Conservation (phyloP, 805 yeast genomes). For the Zygosaccharomyces siamensis region DNA sequence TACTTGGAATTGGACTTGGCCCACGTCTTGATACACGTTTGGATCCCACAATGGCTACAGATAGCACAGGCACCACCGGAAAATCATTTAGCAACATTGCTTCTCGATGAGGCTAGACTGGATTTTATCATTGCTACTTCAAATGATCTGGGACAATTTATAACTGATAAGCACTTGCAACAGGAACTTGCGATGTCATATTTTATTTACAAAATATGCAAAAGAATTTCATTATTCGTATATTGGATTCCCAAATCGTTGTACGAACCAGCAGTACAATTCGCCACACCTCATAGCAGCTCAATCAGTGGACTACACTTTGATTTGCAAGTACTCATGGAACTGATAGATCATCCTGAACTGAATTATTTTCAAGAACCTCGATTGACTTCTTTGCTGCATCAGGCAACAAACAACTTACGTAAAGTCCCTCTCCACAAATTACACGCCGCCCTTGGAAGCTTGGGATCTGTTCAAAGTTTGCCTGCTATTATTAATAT, state of each 20-base stretch:
- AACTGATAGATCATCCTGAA: constrained; percentile 34
- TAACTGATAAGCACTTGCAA: constrained; percentile 1
- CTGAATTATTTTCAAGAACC: constrained; percentile 25
- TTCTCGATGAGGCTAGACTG: constrained; percentile 15
- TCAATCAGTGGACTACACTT: constrained; percentile 11
- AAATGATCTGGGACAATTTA: not conserved
- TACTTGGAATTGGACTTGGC: constrained; percentile 14
- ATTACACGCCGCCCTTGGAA: constrained; percentile 21
- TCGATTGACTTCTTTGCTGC: constrained; percentile 18
- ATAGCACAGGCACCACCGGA: not conserved
- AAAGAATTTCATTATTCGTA: constrained; percentile 13
- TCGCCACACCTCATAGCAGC: constrained; percentile 1
- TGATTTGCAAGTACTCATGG: constrained; percentile 29
- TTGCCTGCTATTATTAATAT: constrained; percentile 25
- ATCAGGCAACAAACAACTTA: constrained; percentile 18
- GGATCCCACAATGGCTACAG: constrained; percentile 26
- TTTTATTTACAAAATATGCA: constrained; percentile 15
- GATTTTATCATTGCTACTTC: constrained; percentile 24
- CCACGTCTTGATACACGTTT: constrained; percentile 11
- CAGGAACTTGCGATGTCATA: constrained; percentile 8
- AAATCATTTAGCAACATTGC: not conserved
- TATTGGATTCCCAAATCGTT: constrained; percentile 11
- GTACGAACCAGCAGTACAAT: constrained; percentile 6
- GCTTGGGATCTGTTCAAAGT: constrained; percentile 25
- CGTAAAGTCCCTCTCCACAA: constrained; percentile 9